Percentiles rank a stretch among this genome's conserved stretches.
Conservation (phyloP, 768 basidiomycete genomes). For the Psilocybe subaeruginosa region DNA sequence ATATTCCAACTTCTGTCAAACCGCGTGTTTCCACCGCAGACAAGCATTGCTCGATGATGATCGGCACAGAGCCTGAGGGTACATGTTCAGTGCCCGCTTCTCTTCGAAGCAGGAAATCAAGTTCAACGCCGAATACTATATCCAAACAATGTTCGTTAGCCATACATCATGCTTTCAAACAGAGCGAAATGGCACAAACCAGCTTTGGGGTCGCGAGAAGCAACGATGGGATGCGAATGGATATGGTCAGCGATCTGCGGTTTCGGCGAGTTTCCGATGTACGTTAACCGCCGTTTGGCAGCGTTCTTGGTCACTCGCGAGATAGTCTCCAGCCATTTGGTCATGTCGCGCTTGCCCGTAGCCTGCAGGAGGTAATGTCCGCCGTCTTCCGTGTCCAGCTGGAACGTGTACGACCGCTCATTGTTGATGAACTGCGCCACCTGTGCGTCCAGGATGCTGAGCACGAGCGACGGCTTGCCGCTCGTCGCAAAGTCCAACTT, state of each 20-base stretch:
- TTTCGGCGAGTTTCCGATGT: constrained; percentile 76
- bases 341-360: constrained; percentile 68
- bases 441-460: constrained; percentile 74
- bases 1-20: constrained; percentile 81
- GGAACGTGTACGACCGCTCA: constrained; percentile 82
- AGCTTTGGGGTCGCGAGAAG: constrained; percentile 74
- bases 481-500: constrained; percentile 76
- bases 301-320: constrained; percentile 70
- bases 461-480: constrained; percentile 75
- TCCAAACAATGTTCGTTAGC: constrained; percentile 10
- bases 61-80: constrained; percentile 62
- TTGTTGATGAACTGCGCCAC: constrained; percentile 76
- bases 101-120: constrained; percentile 68
- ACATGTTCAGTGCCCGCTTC: constrained; percentile 57
- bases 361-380: constrained; percentile 84
- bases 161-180: not conserved
- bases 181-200: constrained; percentile 46
- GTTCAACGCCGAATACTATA: constrained; percentile 76
- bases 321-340: constrained; percentile 78
- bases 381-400: constrained; percentile 86
- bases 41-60: constrained; percentile 66
- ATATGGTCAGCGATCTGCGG: constrained; percentile 76
- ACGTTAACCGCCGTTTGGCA: constrained; percentile 79
- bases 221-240: constrained; percentile 56
- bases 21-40: constrained; percentile 76